These are phyloP conservation scores for Beauveria caledonica DNA, from an alignment of 2,329 filamentous ascomycete species.

Conservation along the genomic window DNA sequence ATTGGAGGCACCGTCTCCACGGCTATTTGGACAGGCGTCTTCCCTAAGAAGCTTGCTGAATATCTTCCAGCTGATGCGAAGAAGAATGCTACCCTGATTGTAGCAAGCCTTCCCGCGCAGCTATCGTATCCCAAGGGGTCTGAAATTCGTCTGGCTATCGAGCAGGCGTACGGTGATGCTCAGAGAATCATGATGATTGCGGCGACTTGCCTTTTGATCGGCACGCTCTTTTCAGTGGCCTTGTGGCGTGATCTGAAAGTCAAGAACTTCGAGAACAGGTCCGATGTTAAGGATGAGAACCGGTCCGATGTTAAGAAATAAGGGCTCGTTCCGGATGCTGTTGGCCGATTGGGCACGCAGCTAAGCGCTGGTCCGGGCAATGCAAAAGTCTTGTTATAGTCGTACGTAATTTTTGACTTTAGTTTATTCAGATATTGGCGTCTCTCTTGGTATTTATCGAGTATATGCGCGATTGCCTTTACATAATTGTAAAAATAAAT, in stretches of 20 bases:
- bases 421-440: no score
- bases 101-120: not conserved
- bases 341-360: no score
- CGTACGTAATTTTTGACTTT: no score
- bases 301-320: no score
- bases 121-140: not conserved
- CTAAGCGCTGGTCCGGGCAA: no score
- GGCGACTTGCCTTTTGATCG: not conserved
- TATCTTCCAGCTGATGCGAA: not conserved
- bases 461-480: no score
- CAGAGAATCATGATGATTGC: not conserved
- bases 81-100: not conserved
- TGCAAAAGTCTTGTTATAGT: no score
- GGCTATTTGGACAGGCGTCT: not conserved
- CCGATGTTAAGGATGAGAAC: no score
- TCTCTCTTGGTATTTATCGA: no score
- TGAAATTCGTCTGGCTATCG: not conserved
- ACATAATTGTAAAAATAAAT: no score
- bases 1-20: not conserved
- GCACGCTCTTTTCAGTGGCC: not conserved
- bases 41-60: not conserved
- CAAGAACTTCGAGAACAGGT: no score
- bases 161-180: not conserved
- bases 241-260: not conserved
- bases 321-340: no score